phyloP scores from a whole-genome alignment of 352 stramenopile genomes.

The Phytopythium montanum region DNA sequence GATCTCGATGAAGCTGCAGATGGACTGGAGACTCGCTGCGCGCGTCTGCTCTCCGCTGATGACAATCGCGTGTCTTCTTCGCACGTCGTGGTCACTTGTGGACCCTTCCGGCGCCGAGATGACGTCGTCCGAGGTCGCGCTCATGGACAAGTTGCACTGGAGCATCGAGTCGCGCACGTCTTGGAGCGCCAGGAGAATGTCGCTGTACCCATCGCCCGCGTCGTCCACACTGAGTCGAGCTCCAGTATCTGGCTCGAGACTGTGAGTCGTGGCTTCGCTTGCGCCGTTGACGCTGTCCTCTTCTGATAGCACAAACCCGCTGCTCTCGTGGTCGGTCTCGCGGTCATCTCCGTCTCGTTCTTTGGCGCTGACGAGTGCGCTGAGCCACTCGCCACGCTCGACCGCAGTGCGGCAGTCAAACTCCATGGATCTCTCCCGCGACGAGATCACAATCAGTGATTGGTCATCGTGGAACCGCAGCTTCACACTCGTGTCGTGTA shows the following conservation, averaged over 20 bases:
- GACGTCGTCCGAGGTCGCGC: slow-evolving; percentile 23
- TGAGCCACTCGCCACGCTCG: slow-evolving; percentile 60
- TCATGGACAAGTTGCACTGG: slow-evolving; percentile 50
- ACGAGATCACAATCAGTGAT: slow-evolving; percentile 47
- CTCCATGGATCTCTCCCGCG: slow-evolving; percentile 35
- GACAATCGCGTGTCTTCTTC: slow-evolving; percentile 1
- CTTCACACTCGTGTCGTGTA: slow-evolving; percentile 46
- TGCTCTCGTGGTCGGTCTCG: slow-evolving; percentile 35
- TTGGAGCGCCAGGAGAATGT: slow-evolving; percentile 53
- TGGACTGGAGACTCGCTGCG: slow-evolving; percentile 29
- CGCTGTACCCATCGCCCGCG: slow-evolving; percentile 39
- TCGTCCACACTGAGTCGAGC: slow-evolving; percentile 18
- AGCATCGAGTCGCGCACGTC: slow-evolving; percentile 65
- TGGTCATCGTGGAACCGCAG: slow-evolving; percentile 64
- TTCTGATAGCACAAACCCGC: slow-evolving; percentile 34
- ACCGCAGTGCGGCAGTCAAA: slow-evolving; percentile 46
- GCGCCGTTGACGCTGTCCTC: slow-evolving; percentile 30
- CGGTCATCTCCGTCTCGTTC: slow-evolving; percentile 30
- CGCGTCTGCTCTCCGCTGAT: slow-evolving; percentile 31
- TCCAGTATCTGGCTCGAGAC: slow-evolving; percentile 7
- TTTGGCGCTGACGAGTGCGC: slow-evolving; percentile 48
- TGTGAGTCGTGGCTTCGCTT: background rate
- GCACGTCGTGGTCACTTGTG: background rate
- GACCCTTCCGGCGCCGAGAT: slow-evolving; percentile 9
- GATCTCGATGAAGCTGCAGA: slow-evolving; percentile 55